Base-by-base conservation (phyloP, 2,329 filamentous ascomycete species). In the Chlorencoelia australis region DNA sequence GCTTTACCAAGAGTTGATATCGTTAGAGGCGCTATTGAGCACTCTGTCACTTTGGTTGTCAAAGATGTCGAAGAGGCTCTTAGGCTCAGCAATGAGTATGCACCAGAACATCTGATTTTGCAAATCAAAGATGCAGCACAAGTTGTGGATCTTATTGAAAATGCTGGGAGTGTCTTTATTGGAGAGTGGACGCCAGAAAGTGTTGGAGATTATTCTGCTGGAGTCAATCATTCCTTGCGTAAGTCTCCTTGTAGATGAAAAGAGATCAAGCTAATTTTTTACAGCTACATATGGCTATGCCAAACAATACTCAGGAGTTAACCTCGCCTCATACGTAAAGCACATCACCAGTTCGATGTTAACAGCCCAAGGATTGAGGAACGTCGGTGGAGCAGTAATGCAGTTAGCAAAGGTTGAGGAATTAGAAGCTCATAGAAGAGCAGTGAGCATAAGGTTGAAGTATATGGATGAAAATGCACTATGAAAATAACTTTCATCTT, bases 221-320 rank as follows among this genome's bases (percentile, higher is more conserved):
- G 91, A 54, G 91, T 98, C 27, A 98, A 98, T 61, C 91, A 98
- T 67, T 93, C 85, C 40, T 67, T 98, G 47, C 91, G 87, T 94
- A 80, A 75, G 85, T 80, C 40, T 30, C 21, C 14, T 39, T 34
- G 33, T 26, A 19, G 21, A 18, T n/a, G 19, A 5, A 18, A 15
- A 19, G 3, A 25, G 20, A n/a, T 20, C 16, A 8, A n/a, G n/a
- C 31, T 37, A 17, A 32, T 26, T 39, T 20, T 26, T 45, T 26
- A 17, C 49, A 94, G 87, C 91, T 35, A 98, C 91, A 0, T 98
- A 96, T 56, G 91, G 91, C 26, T 98, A 94, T 54, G 91, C 91
- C 32, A 94, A 94, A 65, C 91, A 98, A 61, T 98, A 98, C 66
- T 95, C 87, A 5, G 91, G 91, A 35, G 91, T 98, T 55, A 98